phyloP scores from a whole-genome alignment of 1,284 basidiomycete species.

The Tilletia caries region DNA sequence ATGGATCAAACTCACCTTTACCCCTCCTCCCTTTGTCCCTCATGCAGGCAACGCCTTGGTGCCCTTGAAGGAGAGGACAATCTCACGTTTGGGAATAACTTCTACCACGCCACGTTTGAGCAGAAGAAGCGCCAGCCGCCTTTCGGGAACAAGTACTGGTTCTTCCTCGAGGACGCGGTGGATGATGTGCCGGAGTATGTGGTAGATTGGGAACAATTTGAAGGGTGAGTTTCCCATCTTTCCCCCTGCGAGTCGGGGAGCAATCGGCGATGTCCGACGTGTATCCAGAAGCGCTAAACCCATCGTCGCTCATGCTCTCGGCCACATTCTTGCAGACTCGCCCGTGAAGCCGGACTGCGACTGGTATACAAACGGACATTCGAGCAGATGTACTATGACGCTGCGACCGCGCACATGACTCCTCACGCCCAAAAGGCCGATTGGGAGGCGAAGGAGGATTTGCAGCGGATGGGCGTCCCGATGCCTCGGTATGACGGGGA shows the following conservation, averaged over 20 bases:
- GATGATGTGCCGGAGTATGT: slow-evolving; percentile 90
- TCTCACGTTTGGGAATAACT: slow-evolving; percentile 76
- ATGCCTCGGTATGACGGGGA: slow-evolving; percentile 2
- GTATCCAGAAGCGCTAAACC: no score
- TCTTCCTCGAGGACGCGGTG: slow-evolving; percentile 90
- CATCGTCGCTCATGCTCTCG: neutral
- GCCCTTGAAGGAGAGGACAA: slow-evolving; percentile 42
- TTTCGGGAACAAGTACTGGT: slow-evolving; percentile 83
- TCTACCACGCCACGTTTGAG: slow-evolving; percentile 79
- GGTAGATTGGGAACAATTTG: slow-evolving; percentile 89
- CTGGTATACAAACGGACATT: slow-evolving; percentile 81
- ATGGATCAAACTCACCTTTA: neutral
- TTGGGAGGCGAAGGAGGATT: slow-evolving; percentile 17
- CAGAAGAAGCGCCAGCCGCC: slow-evolving; percentile 61
- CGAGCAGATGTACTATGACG: slow-evolving; percentile 42
- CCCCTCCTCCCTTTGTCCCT: neutral
- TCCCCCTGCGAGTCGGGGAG: no score
- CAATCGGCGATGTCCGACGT: no score
- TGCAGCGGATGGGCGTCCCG: neutral
- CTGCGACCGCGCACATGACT: slow-evolving; percentile 12
- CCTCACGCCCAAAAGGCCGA: slow-evolving; percentile 32
- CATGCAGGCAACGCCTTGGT: slow-evolving; percentile 17
- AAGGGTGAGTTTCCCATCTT: slow-evolving; percentile 63
- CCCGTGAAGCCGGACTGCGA: slow-evolving; percentile 73
- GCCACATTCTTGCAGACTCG: no score